Evolutionary conservation across 2,329 filamentous ascomycete species (phyloP).

Genomic region (Metarhizium brunneum): DNA sequence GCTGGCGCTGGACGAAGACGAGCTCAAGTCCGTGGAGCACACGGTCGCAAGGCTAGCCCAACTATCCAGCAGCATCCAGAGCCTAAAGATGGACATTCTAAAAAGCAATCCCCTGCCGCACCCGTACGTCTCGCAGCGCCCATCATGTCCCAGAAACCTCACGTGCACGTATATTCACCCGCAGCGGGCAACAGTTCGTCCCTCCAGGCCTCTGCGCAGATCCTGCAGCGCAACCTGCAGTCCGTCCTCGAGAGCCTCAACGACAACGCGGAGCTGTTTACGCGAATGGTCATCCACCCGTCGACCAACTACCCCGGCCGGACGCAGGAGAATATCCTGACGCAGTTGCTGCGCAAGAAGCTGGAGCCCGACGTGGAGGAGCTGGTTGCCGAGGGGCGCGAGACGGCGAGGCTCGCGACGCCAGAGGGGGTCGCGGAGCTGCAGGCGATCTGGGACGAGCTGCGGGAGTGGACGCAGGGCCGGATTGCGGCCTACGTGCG

Average conservation of each 20-base stretch:
- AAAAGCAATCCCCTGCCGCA: conserved; percentile 57
- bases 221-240: conserved; percentile 61
- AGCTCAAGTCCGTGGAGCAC: conserved; percentile 61
- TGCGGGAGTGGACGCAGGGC: conserved; percentile 29
- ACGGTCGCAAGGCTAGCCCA: conserved; percentile 59
- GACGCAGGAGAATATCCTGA: conserved; percentile 56
- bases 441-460: conserved; percentile 47
- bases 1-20: conserved; percentile 45
- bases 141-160: background rate
- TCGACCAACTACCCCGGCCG: conserved; percentile 65
- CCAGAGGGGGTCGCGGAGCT: conserved; percentile 36
- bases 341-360: conserved; percentile 71
- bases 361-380: conserved; percentile 69
- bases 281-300: conserved; percentile 64
- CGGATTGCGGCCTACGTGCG: conserved; percentile 32
- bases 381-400: conserved; percentile 56
- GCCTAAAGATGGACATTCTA: conserved; percentile 51
- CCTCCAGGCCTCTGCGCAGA: conserved; percentile 61
- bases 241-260: conserved; percentile 56
- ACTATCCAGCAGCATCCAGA: conserved; percentile 58
- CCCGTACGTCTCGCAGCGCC: conserved; percentile 37
- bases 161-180: background rate
- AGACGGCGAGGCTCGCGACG: conserved; percentile 29
- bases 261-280: conserved; percentile 58
- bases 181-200: conserved; percentile 45